phyloP scores from a whole-genome alignment of 257 asterid species.

The Striga asiatica region DNA sequence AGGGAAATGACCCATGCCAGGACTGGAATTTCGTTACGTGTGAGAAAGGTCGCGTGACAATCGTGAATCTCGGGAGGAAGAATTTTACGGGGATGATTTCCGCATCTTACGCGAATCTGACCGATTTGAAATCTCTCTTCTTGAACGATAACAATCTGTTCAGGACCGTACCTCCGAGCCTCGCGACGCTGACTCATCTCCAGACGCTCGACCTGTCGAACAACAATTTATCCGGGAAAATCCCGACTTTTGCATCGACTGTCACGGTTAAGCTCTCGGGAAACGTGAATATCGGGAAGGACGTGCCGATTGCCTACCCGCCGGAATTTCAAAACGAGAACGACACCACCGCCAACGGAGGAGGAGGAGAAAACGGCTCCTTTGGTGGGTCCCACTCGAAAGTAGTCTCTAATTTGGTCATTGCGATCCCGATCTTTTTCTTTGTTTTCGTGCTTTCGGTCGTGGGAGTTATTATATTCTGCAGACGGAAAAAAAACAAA shows the following conservation, averaged over 20 bases:
- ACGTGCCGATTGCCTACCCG: slow-evolving; percentile 23
- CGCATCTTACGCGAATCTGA: slow-evolving; percentile 40
- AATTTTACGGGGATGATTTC: slow-evolving; percentile 56
- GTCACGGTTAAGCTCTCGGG: slow-evolving; percentile 37
- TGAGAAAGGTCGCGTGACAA: slow-evolving; percentile 39
- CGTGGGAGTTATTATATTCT: slow-evolving; percentile 19
- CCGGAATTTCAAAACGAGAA: slow-evolving; percentile 20
- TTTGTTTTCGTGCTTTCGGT: slow-evolving; percentile 3
- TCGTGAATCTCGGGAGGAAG: slow-evolving; percentile 45
- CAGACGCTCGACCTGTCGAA: slow-evolving; percentile 58
- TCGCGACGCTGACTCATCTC: slow-evolving; percentile 37
- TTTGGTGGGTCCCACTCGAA: too few relatives aligned
- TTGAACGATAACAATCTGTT: slow-evolving; percentile 46
- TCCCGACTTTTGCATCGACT: slow-evolving; percentile 37
- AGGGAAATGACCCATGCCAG: slow-evolving; percentile 58
- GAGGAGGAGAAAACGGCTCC: too few relatives aligned
- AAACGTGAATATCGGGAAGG: slow-evolving; percentile 46
- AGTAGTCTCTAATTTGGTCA: too few relatives aligned
- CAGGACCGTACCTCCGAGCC: slow-evolving; percentile 52
- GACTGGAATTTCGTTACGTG: slow-evolving; percentile 53
- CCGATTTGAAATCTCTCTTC: slow-evolving; percentile 30
- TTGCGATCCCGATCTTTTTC: slow-evolving; percentile 17
- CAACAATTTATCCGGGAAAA: slow-evolving; percentile 66
- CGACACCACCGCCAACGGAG: too few relatives aligned
- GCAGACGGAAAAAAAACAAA: slow-evolving; percentile 15